Base-by-base conservation (phyloP, 2,329 filamentous ascomycete species). In the Colletotrichum theobromicola region DNA sequence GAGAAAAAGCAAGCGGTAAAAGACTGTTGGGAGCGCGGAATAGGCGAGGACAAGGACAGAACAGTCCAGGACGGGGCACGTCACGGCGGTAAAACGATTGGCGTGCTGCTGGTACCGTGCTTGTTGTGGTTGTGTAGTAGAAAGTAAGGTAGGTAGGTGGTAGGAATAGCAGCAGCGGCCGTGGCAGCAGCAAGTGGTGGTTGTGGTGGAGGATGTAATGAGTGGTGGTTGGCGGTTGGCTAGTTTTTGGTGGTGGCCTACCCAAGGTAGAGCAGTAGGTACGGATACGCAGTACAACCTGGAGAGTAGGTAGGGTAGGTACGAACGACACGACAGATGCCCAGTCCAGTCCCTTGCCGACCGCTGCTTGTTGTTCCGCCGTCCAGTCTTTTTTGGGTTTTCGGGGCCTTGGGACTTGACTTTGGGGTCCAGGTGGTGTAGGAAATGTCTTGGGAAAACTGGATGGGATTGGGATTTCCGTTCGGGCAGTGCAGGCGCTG, bases 1-100 rank as follows among this genome's bases (percentile, higher is more conserved):
- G 70, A 32, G 46, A 37, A 62, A 70, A 65, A 61, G 70, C n/a
- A 74, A 75, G 70, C 58, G 64, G 35, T 58, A 42, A 70, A 70
- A 32, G 37, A 60, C 64, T 73, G 73, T 75, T 75, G 70, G 61
- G 58, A 65, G 60, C 69, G 63, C 42, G 34, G 37, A 50, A 67
- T 65, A 50, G 67, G 67, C 68, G 57, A 74, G 72, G 28, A 70
- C 61, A 46, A 42, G 67, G 60, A 34, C 61, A 61, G 62, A 42
- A 53, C 55, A 4, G 62, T 35, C 60, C 50, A 37, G 57, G 28
- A 69, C 21, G 62, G 68, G 68, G 70, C 63, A 70, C 50, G 58
- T 70, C 73, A 73, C 72, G 58, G 72, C 57, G 68, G 68, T 57
- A 28, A 63, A 62, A 37, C 63, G 63, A 62, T 66, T 35, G 61